Base-by-base conservation (phyloP, 2,329 filamentous ascomycete species). In the Dothidotthia symphoricarpi region DNA sequence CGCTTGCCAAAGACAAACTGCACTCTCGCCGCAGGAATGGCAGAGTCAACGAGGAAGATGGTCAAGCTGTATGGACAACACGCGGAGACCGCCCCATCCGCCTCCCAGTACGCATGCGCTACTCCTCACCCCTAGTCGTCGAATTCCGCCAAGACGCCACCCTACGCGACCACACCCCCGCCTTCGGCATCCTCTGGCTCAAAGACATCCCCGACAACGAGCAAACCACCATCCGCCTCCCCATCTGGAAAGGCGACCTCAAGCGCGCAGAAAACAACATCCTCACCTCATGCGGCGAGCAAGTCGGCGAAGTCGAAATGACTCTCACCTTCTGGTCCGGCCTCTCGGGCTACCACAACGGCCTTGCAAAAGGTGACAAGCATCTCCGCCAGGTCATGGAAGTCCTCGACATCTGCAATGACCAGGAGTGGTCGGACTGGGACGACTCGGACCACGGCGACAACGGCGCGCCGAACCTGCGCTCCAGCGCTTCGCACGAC, bases 171-270 rank as follows among this genome's bases (percentile, higher is more conserved):
- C 76, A 74, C 39, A 80, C 77, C 0, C 68, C 74, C 2, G 83
- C 80, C 0, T 84, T 85, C 51, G 75, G 75, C 6, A 73, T 85
- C 2, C 66, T 86, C 2, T 87, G 84, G 84, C 71, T 87, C 13
- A 78, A 80, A 46, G 79, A 86, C n/a, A 70, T 88, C 0, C 68
- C 74, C 0, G 85, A 88, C 40, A 84, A 86, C 42, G 78, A 85
- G 52, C 75, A 82, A 35, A 69, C 73, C 28, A 78, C 75, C 0
- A 52, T 85, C 7, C 73, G 71, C 4, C 57, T 88, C 3, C 67
- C 78, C 4, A 75, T 88, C 3, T 88, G 82, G 80, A 82, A 81
- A 55, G 81, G 83, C 16, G 75, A 83, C 49, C 70, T 82, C 59
- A 63, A 75, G 59, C 74, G 75, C 9, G 80, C 77, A 1, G 70